These are phyloP conservation scores for Candida dubliniensis DNA, from an alignment of 1,139 yeast genomes.

Conservation along the genomic window DNA sequence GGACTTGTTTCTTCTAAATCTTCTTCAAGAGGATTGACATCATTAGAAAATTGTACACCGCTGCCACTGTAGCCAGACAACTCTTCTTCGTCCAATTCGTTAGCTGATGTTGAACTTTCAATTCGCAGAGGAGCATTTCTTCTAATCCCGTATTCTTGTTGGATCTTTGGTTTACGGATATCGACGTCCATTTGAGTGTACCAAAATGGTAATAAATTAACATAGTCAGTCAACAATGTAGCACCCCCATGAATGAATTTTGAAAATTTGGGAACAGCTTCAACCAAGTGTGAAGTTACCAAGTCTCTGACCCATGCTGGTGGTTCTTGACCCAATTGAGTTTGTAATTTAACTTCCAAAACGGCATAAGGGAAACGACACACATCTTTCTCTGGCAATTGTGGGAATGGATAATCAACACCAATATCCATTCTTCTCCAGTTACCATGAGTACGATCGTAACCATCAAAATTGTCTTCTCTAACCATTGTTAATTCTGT, in stretches of 20 bases:
- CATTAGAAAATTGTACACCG: constrained; percentile 46
- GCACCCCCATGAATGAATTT: constrained; percentile 97
- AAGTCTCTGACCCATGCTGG: constrained; percentile 96
- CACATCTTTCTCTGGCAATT: constrained; percentile 78
- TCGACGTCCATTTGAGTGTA: constrained; percentile 97
- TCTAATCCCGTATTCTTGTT: constrained; percentile 60
- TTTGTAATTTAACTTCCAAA: constrained; percentile 92
- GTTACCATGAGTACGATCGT: constrained; percentile 84
- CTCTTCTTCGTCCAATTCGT: constrained; percentile 50
- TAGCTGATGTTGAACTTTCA: constrained; percentile 47
- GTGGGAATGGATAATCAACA: constrained; percentile 90
- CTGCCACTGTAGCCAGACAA: constrained; percentile 39
- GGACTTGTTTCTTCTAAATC: constrained; percentile 48
- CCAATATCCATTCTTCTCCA: constrained; percentile 99
- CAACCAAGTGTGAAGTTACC: constrained; percentile 88
- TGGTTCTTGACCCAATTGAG: constrained; percentile 98
- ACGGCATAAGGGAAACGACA: constrained; percentile 97
- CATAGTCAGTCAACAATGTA: constrained; percentile 76
- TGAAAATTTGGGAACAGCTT: constrained; percentile 96
- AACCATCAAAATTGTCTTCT: constrained; percentile 94
- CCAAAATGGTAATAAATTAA: constrained; percentile 91
- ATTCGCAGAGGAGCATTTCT: constrained; percentile 20
- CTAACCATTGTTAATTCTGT: constrained; percentile 95
- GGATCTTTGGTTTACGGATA: constrained; percentile 82
- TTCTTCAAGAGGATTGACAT: constrained; percentile 48